Base-by-base conservation (phyloP, 768 basidiomycete genomes). In the Suillus placidus region DNA sequence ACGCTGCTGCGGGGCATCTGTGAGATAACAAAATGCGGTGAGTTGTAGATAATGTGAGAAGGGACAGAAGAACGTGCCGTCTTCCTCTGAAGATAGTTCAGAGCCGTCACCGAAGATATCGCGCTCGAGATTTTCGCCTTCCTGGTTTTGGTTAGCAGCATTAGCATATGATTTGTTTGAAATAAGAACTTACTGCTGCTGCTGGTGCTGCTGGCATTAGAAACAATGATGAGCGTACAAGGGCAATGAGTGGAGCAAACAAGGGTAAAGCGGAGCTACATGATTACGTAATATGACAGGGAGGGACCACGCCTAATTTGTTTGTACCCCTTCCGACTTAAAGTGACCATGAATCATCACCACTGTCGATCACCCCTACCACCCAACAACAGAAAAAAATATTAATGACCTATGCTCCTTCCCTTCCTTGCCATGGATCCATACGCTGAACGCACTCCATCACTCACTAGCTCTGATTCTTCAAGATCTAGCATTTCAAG, bases 31-130 rank as follows among this genome's bases (percentile, higher is more conserved):
- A 34, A 16, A 20, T 20, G 49, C 34, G 42, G 70, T 60, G 65
- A 71, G 62, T 20, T 32, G 8, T 3, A n/a, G 14, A 34, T 54
- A 12, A 20, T 43, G 2, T 56, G 3, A 6, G 20, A 30, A 43
- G 4, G 9, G 26, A 30, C 3, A 16, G 26, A 47, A 20, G 68
- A 45, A 67, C 73, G 63, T 68, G 56, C 73, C 87, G 43, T 92
- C 89, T 68, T 90, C 90, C 65, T 88, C 88, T 10, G 87, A 87
- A 0, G 92, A 94, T 10, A 94, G 85, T 67, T 96, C 94, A 4
- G 93, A 93, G 71, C 91, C 91, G 45, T 90, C 90, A 67, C 91
- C 93, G 72, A 94, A 95, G 64, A 94, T 89, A 71, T 90, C 88
- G 60, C 86, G 87, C 64, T 85, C 88, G 40, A 89, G 86, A 61